These are phyloP conservation scores for Dovyalis caffra DNA, from an alignment of 345 rosid genomes.

Conservation along the genomic window DNA sequence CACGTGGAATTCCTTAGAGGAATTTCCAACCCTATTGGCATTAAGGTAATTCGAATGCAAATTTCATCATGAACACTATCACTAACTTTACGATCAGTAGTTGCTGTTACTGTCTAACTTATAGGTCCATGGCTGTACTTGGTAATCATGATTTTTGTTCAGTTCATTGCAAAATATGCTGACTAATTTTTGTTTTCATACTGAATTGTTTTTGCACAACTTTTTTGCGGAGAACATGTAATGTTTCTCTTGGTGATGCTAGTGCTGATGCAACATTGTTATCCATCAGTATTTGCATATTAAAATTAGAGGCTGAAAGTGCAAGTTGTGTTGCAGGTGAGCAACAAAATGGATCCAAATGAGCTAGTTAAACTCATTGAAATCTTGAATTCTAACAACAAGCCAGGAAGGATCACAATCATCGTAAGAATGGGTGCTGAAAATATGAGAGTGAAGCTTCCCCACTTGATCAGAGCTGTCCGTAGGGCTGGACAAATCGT, in stretches of 20 bases:
- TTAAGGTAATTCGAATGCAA: conserved; percentile 19
- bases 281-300: background rate
- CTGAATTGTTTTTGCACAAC: background rate
- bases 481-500: conserved; percentile 23
- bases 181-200: background rate
- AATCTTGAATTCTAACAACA: conserved; percentile 26
- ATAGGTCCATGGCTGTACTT: background rate
- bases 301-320: conserved; percentile 2
- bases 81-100: background rate
- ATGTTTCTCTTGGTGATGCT: conserved; percentile 1
- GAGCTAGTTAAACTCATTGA: conserved; percentile 30
- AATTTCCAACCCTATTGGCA: conserved; percentile 32
- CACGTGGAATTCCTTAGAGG: conserved; percentile 34
- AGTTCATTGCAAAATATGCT: background rate
- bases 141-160: background rate
- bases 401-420: conserved; percentile 30
- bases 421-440: conserved; percentile 35
- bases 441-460: conserved; percentile 33
- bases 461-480: conserved; percentile 27
- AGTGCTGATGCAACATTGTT: background rate
- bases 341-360: conserved; percentile 30
- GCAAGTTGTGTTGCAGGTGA: conserved; percentile 22
- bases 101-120: background rate
- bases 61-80: background rate
- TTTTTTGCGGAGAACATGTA: background rate